Percentiles rank a stretch among this genome's conserved stretches.
Evolutionary conservation across 441 rosid species (phyloP).

Genomic region (Syzygium syzygioides): DNA sequence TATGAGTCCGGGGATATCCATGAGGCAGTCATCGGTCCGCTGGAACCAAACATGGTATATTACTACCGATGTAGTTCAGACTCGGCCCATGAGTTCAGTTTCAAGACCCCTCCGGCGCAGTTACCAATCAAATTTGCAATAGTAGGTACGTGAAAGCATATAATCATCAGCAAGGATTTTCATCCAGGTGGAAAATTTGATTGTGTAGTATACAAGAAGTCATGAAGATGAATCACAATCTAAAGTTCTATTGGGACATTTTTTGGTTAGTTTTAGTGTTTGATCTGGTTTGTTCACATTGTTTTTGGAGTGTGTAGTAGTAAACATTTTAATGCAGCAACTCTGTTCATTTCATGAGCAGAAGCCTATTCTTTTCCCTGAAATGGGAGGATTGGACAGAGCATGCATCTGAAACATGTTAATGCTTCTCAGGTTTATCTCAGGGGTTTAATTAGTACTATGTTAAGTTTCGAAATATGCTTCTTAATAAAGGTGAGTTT

Average conservation of each 20-base stretch:
- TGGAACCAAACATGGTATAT: conserved; percentile 35
- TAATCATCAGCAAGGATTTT: neutral
- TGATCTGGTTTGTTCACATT: neutral
- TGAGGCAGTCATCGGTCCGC: conserved; percentile 55
- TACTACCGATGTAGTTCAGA: conserved; percentile 46
- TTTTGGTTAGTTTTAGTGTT: neutral
- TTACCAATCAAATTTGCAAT: conserved; percentile 56
- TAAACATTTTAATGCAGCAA: neutral
- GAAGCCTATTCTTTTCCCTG: neutral
- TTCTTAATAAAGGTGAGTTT: neutral
- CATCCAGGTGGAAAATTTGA: neutral
- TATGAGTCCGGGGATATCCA: conserved; percentile 59
- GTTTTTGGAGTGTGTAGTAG: neutral
- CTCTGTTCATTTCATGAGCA: neutral
- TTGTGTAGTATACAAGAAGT: neutral
- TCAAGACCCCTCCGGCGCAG: conserved; percentile 57
- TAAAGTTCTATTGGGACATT: neutral
- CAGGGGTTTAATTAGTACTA: too few relatives aligned
- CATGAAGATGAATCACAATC: neutral
- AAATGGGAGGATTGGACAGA: neutral
- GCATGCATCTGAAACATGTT: neutral
- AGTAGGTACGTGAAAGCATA: conserved; percentile 25
- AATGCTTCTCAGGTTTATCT: too few relatives aligned
- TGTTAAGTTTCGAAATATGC: neutral
- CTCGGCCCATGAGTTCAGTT: conserved; percentile 29